Percentiles rank a stretch among this genome's conserved stretches.
phyloP scores from a whole-genome alignment of 306 rosid species.

The Glycine latifolia region DNA sequence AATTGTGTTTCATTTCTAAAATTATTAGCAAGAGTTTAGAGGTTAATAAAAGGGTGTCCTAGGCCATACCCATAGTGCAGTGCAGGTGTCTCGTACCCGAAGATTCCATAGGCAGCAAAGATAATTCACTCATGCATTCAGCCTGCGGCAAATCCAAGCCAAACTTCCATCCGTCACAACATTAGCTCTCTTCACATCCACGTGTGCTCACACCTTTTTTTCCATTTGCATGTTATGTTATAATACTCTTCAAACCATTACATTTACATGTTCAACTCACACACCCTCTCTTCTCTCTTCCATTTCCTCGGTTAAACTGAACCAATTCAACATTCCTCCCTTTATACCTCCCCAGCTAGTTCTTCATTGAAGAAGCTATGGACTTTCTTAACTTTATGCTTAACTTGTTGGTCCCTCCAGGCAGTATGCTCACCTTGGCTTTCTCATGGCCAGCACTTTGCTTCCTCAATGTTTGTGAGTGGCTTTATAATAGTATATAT shows the following conservation, averaged over 20 bases:
- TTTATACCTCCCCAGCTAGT: too few species aligned
- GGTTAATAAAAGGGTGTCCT: neutral
- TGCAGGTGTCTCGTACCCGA: slow-evolving; percentile 10
- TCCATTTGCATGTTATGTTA: slow-evolving; percentile 26
- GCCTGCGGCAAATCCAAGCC: slow-evolving; percentile 45
- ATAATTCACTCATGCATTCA: slow-evolving; percentile 44
- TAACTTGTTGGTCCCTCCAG: slow-evolving; percentile 79
- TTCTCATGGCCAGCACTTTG: slow-evolving; percentile 87
- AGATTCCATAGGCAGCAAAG: neutral
- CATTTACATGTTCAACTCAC: too few species aligned
- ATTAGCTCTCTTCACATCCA: slow-evolving; percentile 46
- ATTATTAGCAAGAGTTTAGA: neutral
- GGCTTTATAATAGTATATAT: slow-evolving; percentile 59
- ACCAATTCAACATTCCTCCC: neutral
- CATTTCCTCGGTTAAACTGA: neutral
- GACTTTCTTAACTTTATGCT: slow-evolving; percentile 63
- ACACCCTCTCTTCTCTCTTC: neutral
- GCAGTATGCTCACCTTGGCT: slow-evolving; percentile 69
- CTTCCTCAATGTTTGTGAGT: slow-evolving; percentile 74
- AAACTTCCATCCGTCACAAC: slow-evolving; percentile 59
- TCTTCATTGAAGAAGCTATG: slow-evolving; percentile 40
- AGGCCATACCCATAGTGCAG: neutral
- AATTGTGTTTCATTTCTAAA: too few species aligned
- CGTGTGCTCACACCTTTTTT: slow-evolving; percentile 52
- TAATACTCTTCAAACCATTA: neutral